Conservation (phyloP, 2,329 filamentous ascomycete species). For the Chaetomium strumarium region DNA sequence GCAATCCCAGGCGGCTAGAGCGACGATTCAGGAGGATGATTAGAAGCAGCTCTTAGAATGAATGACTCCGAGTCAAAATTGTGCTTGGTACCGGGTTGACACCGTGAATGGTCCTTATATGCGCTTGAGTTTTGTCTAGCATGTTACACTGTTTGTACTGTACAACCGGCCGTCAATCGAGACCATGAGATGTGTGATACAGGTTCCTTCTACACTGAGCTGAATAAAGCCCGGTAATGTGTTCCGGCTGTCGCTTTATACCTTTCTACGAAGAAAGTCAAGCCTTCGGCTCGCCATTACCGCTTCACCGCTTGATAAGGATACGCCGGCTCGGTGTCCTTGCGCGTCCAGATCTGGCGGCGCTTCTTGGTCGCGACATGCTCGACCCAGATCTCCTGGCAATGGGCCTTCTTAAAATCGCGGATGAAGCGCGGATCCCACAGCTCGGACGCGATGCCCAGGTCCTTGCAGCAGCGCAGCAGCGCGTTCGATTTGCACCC, state of each 20-base stretch:
- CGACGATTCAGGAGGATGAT: too few species aligned
- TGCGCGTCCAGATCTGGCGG: conserved; percentile 79
- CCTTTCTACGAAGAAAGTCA: background rate
- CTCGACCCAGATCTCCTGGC: conserved; percentile 83
- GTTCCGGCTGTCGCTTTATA: too few species aligned
- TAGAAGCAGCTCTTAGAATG: too few species aligned
- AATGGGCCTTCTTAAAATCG: conserved; percentile 68
- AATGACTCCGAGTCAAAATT: too few species aligned
- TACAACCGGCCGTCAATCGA: background rate
- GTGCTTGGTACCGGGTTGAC: too few species aligned
- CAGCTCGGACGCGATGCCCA: conserved; percentile 88
- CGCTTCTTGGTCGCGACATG: conserved; percentile 81
- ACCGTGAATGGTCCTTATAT: too few species aligned
- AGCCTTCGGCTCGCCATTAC: background rate
- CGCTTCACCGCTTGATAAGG: conserved; percentile 43
- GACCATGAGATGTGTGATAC: background rate
- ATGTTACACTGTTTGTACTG: background rate
- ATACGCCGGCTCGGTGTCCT: conserved; percentile 67
- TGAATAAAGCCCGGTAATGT: background rate
- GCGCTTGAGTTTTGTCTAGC: background rate
- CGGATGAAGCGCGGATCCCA: conserved; percentile 94
- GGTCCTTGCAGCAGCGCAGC: conserved; percentile 97
- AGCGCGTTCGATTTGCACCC: conserved; percentile 97
- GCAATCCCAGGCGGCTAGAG: too few species aligned
- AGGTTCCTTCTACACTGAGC: background rate